Evolutionary conservation across 495 filamentous ascomycete species (phyloP), one percentile per base, ranked within the genome.

Genomic region (Hypoxylon rickii): DNA sequence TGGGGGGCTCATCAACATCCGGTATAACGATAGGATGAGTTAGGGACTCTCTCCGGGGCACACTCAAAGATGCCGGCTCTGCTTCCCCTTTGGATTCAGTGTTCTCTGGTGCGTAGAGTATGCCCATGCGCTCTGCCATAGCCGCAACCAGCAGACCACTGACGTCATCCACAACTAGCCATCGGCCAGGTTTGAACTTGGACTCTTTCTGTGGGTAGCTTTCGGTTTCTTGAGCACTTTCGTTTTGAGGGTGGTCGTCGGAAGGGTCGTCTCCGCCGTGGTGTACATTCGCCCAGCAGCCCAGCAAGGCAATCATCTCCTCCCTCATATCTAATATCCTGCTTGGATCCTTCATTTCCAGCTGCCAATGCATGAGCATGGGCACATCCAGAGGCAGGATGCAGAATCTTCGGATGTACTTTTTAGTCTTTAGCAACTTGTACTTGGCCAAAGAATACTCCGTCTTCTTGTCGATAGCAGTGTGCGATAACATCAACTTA

Each of bases 361-460:
- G 62, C 67, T 91, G 78, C 74, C 85, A 94, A 31, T 88, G 77
- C 15, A 84, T 80, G 43, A 98, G 76, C 36, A 79, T 74, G 4
- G 85, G 79, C 22, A 96, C 85, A 53, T 96, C 92, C 65, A 97
- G 63, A 0, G 90, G 92, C 19, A 93, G 72, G 0, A 92, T 81
- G 0, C 87, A 92, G 56, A 98, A 97, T 15, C 91, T 77, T 55
- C 85, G 83, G 55, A 96, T 81, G 65, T 95, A 97, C 74, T 98
- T 98, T 69, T 86, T 93, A 33, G 87, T 86, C 76, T 98, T 98
- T 16, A 94, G 81, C 12, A 97, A 75, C 39, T 91, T 95, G 66
- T 98, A 98, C 68, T 98, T 98, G 17, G 92, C 91, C 15, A 96
- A 74, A 4, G 89, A 90, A 70, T 96, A 98, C 1, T 86, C 81